Conservation (phyloP, 192 early-diverging fungal genomes). For the Dispira simplex region DNA sequence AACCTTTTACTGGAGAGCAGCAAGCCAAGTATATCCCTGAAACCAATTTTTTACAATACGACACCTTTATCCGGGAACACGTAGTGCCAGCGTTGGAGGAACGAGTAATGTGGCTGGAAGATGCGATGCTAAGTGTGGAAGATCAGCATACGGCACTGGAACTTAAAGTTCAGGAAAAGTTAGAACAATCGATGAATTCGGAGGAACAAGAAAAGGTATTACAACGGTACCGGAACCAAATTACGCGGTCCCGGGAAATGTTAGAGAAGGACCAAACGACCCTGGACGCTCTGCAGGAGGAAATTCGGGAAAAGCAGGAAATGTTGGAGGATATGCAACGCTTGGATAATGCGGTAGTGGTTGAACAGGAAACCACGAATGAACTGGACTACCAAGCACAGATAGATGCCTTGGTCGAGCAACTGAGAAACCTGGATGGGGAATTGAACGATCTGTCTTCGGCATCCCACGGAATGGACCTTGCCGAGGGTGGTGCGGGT, state of each 20-base stretch:
- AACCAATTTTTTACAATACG: not conserved
- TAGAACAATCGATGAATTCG: not conserved
- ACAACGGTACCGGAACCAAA: conserved; percentile 1
- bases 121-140: not conserved
- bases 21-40: not conserved
- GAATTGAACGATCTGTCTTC: too few relatives aligned
- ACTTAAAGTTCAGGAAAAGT: not conserved
- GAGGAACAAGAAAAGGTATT: not conserved
- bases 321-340: too few relatives aligned
- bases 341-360: too few relatives aligned
- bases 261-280: not conserved
- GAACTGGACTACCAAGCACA: too few relatives aligned
- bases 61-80: not conserved
- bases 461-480: too few relatives aligned
- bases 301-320: not conserved
- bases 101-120: not conserved
- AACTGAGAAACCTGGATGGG: too few relatives aligned
- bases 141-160: not conserved
- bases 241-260: not conserved
- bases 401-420: too few relatives aligned
- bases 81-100: not conserved
- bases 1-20: not conserved
- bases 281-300: not conserved
- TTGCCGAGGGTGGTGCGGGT: too few relatives aligned
- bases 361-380: too few relatives aligned